These are phyloP conservation scores for Mucuna pruriens DNA, from an alignment of 306 rosid species.

Conservation along the genomic window DNA sequence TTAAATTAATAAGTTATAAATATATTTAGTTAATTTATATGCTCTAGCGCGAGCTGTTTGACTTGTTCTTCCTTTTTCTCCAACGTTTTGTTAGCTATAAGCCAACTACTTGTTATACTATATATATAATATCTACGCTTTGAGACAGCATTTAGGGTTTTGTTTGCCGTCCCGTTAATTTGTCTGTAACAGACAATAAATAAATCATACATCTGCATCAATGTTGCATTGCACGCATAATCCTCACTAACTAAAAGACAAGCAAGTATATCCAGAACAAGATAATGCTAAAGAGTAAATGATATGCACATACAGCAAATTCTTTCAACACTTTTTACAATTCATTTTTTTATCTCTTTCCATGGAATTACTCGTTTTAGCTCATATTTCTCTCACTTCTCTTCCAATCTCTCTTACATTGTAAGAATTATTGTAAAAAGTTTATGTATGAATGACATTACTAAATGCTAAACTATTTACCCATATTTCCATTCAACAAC, in stretches of 20 bases:
- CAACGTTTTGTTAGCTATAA: not conserved
- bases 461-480: too few relatives aligned
- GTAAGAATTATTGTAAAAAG: not conserved
- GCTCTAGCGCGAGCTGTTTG: not conserved
- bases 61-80: not conserved
- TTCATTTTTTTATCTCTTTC: not conserved
- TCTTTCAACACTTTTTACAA: not conserved
- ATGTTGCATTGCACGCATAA: not conserved
- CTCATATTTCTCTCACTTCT: not conserved
- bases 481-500: not conserved
- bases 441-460: not conserved
- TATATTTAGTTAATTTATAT: not conserved
- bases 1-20: not conserved
- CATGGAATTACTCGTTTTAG: not conserved
- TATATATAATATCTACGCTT: not conserved
- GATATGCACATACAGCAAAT: not conserved
- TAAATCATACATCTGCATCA: not conserved
- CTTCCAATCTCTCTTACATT: not conserved
- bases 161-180: conserved; percentile 24
- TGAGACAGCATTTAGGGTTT: conserved; percentile 25
- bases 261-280: not conserved
- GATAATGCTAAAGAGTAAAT: not conserved
- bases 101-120: not conserved
- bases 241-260: not conserved
- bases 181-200: not conserved